Evolutionary conservation across 306 rosid genomes (phyloP), one percentile per base, ranked within the genome.

Genomic region (Delonix regia): DNA sequence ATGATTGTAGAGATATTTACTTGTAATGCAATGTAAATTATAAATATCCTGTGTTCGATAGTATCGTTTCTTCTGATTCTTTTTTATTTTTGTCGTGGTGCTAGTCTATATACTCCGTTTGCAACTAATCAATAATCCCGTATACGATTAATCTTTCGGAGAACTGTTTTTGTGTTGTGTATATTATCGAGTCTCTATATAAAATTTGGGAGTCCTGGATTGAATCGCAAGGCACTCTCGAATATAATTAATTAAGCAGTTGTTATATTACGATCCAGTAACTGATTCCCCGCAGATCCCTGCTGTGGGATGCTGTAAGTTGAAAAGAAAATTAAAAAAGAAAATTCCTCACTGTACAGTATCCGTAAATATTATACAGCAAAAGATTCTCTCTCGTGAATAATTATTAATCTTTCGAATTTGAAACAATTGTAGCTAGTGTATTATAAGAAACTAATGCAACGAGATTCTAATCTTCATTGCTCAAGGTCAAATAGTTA

Each of bases 21-120:
- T 36, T 47, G 34, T 4, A 42, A 44, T 61, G 60, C 48, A 47
- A 27, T 75, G 79, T 75, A 75, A 30, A 75, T 75, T 62, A n/a
- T 12, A 47, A 45, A 45, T 22, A 45, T 45, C 15, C 33, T 30
- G n/a, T 8, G 18, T 69, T 47, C 9, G 21, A 9, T 69, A 69
- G 12, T 21, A 68, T 66, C 5, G 69, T 34, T 64, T 64, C 16
- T 34, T 64, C 39, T 64, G 27, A 38, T 59, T 59, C 19, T 69
- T 25, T 56, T 22, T 19, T n/a, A 4, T 11, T 56, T 9, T 2
- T 24, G 34, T 56, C 25, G 12, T 7, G 63, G 28, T 47, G 34
- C 2, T 6, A 10, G 48, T 9, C 15, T 19, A 39, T 22, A 0
- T 39, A 25, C 14, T 4, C 18, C 24, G 16, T 65, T 16, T 66